Conservation (phyloP, 164 flowering plant species). For the Houttuynia cordata region DNA sequence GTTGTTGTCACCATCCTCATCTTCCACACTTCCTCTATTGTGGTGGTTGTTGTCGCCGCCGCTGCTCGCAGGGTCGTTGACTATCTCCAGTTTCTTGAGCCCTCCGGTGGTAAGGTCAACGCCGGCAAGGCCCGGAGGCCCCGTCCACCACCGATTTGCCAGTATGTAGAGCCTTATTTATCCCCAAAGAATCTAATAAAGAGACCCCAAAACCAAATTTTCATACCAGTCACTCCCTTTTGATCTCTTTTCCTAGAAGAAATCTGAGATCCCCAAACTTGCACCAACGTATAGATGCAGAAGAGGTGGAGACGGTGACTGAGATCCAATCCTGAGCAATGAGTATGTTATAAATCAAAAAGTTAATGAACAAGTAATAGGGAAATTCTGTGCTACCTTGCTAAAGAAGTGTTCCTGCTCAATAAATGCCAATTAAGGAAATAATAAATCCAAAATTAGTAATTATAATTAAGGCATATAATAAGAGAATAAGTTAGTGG, state of each 20-base stretch:
- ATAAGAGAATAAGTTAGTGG: not conserved
- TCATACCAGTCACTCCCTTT: no score
- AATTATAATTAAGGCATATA: not conserved
- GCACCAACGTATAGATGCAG: no score
- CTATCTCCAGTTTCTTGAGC: slow-evolving; percentile 19
- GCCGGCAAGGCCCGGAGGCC: slow-evolving; percentile 39
- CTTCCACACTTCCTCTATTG: slow-evolving; percentile 11
- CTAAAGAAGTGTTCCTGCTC: no score
- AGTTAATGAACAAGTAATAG: no score
- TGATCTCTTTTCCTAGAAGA: no score
- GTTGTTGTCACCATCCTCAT: slow-evolving; percentile 28
- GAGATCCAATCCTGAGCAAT: no score
- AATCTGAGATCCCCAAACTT: no score
- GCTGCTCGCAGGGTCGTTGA: not conserved
- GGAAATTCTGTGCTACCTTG: no score
- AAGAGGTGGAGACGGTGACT: no score
- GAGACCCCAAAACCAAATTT: not conserved
- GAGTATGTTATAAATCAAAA: no score
- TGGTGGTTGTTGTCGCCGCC: not conserved
- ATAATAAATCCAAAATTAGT: no score
- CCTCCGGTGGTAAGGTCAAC: slow-evolving; percentile 18
- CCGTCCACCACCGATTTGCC: slow-evolving; percentile 72
- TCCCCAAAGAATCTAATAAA: not conserved
- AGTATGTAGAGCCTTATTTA: slow-evolving; percentile 9
- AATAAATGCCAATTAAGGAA: no score